phyloP scores from a whole-genome alignment of 2,329 filamentous ascomycete genomes.

The Apiospora sp. region DNA sequence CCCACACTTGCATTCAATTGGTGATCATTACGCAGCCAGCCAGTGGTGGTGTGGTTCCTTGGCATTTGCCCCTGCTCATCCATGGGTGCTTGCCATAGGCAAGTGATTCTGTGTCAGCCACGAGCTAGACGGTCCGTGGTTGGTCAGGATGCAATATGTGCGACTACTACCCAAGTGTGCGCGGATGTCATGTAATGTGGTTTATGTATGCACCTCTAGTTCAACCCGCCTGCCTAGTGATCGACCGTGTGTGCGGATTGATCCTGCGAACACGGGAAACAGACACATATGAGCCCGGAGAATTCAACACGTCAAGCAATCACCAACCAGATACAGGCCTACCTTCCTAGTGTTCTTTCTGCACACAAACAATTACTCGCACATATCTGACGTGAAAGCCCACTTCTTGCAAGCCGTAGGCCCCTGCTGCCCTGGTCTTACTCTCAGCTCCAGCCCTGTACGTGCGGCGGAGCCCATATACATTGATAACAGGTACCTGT shows the following conservation, averaged over 20 bases:
- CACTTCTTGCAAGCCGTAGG: background rate
- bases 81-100: constrained; percentile 1
- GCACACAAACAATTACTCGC: constrained; percentile 4
- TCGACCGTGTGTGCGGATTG: constrained; percentile 3
- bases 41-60: constrained; percentile 15
- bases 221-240: background rate
- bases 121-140: constrained; percentile 15
- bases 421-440: constrained; percentile 12
- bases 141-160: constrained; percentile 21
- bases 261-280: background rate
- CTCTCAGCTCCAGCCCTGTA: constrained; percentile 15
- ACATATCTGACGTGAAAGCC: constrained; percentile 13
- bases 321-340: constrained; percentile 7
- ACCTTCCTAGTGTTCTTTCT: background rate
- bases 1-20: constrained; percentile 17
- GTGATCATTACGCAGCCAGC: constrained; percentile 4
- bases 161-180: constrained; percentile 4
- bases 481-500: constrained; percentile 1
- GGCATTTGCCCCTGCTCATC: background rate
- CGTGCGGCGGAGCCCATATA: constrained; percentile 13
- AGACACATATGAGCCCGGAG: background rate
- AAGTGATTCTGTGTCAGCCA: constrained; percentile 19
- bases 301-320: background rate
- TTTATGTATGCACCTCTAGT: constrained; percentile 6
- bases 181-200: constrained; percentile 2